These are phyloP conservation scores for Wickerhamomyces ciferrii DNA, from an alignment of 805 yeast species.

Conservation along the genomic window DNA sequence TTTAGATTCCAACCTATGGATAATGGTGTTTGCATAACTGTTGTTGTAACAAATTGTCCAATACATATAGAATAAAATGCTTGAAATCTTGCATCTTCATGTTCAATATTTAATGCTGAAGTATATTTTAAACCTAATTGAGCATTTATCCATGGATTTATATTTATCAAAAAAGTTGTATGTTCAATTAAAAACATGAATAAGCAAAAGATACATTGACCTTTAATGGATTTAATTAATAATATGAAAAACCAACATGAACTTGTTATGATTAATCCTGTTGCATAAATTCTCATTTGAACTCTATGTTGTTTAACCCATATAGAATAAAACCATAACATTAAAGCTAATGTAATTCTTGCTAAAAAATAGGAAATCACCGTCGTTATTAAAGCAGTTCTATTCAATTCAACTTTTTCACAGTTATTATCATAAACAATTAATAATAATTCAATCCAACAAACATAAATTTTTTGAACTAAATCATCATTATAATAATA, in stretches of 20 bases:
- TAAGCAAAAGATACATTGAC: constrained; percentile 40
- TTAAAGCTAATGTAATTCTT: constrained; percentile 27
- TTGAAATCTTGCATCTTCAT: constrained; percentile 49
- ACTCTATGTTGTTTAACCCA: constrained; percentile 43
- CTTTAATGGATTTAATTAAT: constrained; percentile 35
- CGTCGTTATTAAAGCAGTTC: constrained; percentile 30
- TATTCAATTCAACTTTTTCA: constrained; percentile 25
- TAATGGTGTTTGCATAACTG: constrained; percentile 32
- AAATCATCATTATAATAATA: constrained; percentile 59
- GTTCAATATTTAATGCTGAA: constrained; percentile 27
- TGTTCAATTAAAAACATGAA: neutral
- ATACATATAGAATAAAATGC: constrained; percentile 54
- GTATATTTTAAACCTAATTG: neutral
- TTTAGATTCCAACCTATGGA: constrained; percentile 28
- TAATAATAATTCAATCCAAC: constrained; percentile 48
- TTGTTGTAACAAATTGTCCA: constrained; percentile 49
- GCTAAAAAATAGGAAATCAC: constrained; percentile 36
- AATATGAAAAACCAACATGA: constrained; percentile 48
- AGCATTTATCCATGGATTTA: constrained; percentile 29
- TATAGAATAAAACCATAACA: constrained; percentile 31
- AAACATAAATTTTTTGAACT: constrained; percentile 42
- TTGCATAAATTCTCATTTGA: constrained; percentile 40
- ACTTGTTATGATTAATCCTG: constrained; percentile 27
- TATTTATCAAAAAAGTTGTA: neutral
- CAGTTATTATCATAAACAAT: constrained; percentile 49